Conservation (phyloP, 352 stramenopile species). For the Achlya hypogyna region DNA sequence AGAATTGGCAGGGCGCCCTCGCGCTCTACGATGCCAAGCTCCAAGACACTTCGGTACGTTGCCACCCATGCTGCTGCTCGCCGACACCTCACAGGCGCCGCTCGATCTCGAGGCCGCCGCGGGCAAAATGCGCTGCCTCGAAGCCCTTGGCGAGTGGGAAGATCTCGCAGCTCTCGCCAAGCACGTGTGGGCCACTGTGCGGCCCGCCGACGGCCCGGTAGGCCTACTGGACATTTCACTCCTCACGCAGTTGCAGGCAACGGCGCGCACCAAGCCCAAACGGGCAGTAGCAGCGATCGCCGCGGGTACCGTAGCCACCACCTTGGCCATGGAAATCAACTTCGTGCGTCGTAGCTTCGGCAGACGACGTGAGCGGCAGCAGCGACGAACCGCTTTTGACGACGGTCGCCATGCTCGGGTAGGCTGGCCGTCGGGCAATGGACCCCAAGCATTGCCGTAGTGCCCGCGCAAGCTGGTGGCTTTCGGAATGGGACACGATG, state of each 20-base stretch:
- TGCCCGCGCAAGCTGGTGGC: constrained; percentile 74
- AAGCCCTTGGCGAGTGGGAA: constrained; percentile 94
- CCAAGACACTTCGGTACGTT: background rate
- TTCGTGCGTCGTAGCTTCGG: background rate
- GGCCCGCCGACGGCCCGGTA: constrained; percentile 20
- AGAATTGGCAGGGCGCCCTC: constrained; percentile 94
- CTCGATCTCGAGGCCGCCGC: constrained; percentile 90
- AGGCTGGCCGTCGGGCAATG: background rate
- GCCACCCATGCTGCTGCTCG: background rate
- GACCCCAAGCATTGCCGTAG: background rate
- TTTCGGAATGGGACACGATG: constrained; percentile 78
- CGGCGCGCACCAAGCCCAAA: constrained; percentile 16
- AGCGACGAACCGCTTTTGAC: constrained; percentile 9
- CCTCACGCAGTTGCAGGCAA: constrained; percentile 23
- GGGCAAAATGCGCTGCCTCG: constrained; percentile 96
- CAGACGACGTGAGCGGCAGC: background rate
- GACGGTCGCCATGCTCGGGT: constrained; percentile 5
- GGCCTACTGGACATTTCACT: constrained; percentile 7
- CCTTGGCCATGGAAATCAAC: no score
- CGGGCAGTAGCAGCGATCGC: background rate
- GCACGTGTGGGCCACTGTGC: constrained; percentile 43
- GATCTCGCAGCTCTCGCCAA: constrained; percentile 83
- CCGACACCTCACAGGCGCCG: background rate
- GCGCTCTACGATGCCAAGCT: constrained; percentile 88
- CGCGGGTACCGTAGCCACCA: no score